phyloP scores from a whole-genome alignment of 75 land plant genomes.

The Chamaecyparis obtusa region DNA sequence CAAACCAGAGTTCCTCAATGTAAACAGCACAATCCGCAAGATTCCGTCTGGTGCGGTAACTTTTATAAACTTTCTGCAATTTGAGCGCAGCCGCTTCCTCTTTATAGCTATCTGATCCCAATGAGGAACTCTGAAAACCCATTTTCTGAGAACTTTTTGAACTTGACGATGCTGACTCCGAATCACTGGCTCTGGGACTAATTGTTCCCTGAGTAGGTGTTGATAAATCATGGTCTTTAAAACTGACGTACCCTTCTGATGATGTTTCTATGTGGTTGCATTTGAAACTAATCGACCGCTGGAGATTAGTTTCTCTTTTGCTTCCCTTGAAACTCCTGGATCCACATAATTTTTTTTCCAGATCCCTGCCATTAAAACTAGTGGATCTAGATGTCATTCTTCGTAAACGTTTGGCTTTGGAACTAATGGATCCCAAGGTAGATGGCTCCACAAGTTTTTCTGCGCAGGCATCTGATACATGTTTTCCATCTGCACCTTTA shows the following conservation, averaged over 20 bases:
- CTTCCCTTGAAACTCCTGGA: constrained; percentile 17
- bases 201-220: neutral
- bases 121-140: constrained; percentile 21
- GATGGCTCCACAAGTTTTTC: neutral
- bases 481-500: neutral
- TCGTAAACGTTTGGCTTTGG: neutral
- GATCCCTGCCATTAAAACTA: constrained; percentile 17
- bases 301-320: neutral
- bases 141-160: neutral
- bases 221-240: neutral
- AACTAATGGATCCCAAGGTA: constrained; percentile 2
- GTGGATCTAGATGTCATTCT: constrained; percentile 14
- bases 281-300: constrained; percentile 9
- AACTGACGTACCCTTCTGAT: neutral
- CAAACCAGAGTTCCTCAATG: constrained; percentile 69
- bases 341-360: constrained; percentile 3
- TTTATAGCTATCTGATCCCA: constrained; percentile 16
- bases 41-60: constrained; percentile 78
- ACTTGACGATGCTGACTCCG: neutral
- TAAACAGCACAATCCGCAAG: constrained; percentile 93
- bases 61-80: constrained; percentile 81
- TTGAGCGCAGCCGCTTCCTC: constrained; percentile 74
- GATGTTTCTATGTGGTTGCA: neutral
- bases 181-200: constrained; percentile 14
- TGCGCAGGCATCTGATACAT: neutral